Base-by-base conservation (phyloP, 495 filamentous ascomycete genomes). In the Poronia punctata region DNA sequence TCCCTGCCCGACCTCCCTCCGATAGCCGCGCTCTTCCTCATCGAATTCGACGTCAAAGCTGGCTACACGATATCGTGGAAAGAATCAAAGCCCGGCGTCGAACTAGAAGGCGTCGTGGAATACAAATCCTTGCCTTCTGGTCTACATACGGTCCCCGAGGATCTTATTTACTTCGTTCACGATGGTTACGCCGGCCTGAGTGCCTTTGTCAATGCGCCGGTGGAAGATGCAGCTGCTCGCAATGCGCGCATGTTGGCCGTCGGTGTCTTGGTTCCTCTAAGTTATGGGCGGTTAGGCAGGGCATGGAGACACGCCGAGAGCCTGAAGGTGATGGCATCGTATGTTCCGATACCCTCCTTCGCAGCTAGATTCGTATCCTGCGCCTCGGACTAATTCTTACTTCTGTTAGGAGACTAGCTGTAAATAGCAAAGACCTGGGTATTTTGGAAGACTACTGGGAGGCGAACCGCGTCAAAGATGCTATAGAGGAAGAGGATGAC, bases 91-190 rank as follows among this genome's bases (percentile, higher is more conserved):
- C 71, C 77, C 12, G 82, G 78, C 28, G 80, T 95, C 35, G 76
- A 87, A 45, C 74, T 98, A 31, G 87, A 93, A 56, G 86, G 87
- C 26, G 79, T 80, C 29, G 88, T 97, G 37, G 92, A 98, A 59
- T 98, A 84, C 74, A 95, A 95, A 62, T 89, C 66, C 38, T 72
- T 98, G 28, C 92, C 92, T 1, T 95, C 89, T 0, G 92, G 92
- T 25, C 63, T 96, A 30, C 92, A 98, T 66, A 85, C 85, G 43
- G 85, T 96, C 7, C 68, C 80, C 31, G 78, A 87, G 37, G 92
- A 98, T 60, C 67, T 96, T 10, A 83, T 98, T 39, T 95, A 95
- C 61, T 98, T 96, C 60, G 76, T 92, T 18, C 87, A 97, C 54
- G 78, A 80, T 40, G 65, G 70, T 3, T 84, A 88, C 67, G 89